Conservation (phyloP, 305 asterid genomes). For the Solanum chacoense region DNA sequence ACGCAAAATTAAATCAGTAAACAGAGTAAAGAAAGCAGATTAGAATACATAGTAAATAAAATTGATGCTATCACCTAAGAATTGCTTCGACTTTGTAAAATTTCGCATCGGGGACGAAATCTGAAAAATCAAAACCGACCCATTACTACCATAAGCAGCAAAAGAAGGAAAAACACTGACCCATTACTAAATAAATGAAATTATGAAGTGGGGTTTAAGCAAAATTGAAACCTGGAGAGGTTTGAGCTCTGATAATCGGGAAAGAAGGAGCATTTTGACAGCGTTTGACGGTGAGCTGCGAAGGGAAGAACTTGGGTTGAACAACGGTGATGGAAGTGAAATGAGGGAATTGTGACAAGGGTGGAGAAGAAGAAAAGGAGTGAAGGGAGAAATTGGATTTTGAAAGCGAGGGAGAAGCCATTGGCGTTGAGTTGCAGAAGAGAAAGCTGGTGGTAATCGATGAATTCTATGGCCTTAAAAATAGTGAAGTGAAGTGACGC, state of each 20-base stretch:
- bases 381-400: neutral
- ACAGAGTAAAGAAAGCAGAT: neutral
- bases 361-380: neutral
- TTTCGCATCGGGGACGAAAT: conserved; percentile 58
- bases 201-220: neutral
- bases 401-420: neutral
- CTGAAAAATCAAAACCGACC: conserved; percentile 13
- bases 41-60: neutral
- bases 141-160: neutral
- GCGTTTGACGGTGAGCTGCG: conserved; percentile 12
- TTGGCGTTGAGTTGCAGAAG: neutral
- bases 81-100: conserved; percentile 90
- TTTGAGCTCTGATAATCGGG: conserved; percentile 35
- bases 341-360: neutral
- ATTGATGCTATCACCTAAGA: conserved; percentile 39
- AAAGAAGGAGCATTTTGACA: conserved; percentile 8
- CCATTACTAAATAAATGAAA: neutral
- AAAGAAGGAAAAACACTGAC: conserved; percentile 2
- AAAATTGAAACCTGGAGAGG: conserved; percentile 25
- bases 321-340: neutral
- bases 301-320: conserved; percentile 9
- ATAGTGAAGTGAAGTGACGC: neutral
- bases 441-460: neutral
- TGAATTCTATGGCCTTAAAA: neutral
- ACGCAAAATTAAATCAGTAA: neutral